These are phyloP conservation scores for Suillus subluteus DNA, from an alignment of 768 basidiomycete genomes.

Conservation along the genomic window DNA sequence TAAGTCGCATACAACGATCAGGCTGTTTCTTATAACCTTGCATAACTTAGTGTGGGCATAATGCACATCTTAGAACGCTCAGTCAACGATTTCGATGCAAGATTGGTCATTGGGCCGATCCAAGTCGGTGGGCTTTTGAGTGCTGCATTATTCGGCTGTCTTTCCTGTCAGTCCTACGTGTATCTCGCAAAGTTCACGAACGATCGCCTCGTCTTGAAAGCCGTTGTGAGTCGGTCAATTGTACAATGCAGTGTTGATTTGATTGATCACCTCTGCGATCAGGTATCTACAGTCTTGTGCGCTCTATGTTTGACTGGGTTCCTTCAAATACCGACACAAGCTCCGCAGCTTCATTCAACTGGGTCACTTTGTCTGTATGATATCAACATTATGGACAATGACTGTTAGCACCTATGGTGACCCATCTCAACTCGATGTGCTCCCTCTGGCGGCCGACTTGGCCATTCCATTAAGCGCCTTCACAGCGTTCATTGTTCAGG, in stretches of 20 bases:
- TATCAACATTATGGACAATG: conserved; percentile 11
- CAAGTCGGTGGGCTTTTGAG: conserved; percentile 19
- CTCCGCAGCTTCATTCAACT: conserved; percentile 4
- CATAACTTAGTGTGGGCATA: neutral
- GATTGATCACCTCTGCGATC: neutral
- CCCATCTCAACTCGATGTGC: neutral
- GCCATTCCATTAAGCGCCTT: conserved; percentile 2
- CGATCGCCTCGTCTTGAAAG: conserved; percentile 8
- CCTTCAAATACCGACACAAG: neutral
- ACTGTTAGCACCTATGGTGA: conserved; percentile 7
- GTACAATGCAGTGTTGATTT: neutral
- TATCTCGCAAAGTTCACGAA: conserved; percentile 16
- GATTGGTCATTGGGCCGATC: conserved; percentile 15
- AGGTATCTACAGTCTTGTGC: conserved; percentile 8
- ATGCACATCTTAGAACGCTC: neutral
- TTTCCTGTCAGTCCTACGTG: conserved; percentile 15
- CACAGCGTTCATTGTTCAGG: conserved; percentile 7
- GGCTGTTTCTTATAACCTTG: too few species aligned
- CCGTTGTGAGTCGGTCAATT: neutral
- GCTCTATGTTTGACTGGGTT: neutral
- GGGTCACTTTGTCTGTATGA: conserved; percentile 7
- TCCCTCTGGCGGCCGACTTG: conserved; percentile 7
- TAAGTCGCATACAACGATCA: neutral
- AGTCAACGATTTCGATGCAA: neutral
- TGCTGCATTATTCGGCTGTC: conserved; percentile 18